A percentile compares a stretch with the other conserved stretches of the same genome.
Conservation (phyloP, 345 rosid species). For the Rhodamnia rubescens region DNA sequence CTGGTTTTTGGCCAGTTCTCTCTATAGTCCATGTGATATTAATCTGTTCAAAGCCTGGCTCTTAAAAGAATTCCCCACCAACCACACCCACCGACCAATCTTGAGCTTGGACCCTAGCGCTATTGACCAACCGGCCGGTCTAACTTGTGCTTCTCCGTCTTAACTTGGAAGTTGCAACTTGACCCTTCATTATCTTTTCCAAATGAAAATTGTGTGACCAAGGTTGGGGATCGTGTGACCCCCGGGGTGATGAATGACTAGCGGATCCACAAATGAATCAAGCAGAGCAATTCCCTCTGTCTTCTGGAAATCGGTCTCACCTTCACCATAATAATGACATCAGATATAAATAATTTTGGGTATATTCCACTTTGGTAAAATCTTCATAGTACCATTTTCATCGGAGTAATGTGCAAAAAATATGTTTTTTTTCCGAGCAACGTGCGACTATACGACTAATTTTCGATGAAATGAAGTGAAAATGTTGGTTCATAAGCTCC, state of each 20-base stretch:
- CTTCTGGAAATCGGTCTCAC: constrained; percentile 3
- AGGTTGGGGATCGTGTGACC: constrained; percentile 16
- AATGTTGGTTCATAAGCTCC: background rate
- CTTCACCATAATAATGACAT: background rate
- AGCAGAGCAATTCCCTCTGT: constrained; percentile 1
- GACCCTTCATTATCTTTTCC: background rate
- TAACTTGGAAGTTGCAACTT: background rate
- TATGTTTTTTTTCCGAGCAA: too few relatives aligned
- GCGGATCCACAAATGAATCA: constrained; percentile 14
- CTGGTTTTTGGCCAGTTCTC: background rate
- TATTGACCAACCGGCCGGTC: background rate
- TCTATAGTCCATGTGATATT: background rate
- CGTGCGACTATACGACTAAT: background rate
- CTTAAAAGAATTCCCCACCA: background rate
- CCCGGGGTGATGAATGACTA: constrained; percentile 7
- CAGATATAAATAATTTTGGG: background rate
- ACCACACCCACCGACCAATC: background rate
- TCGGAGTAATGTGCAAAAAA: background rate
- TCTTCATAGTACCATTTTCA: too few relatives aligned
- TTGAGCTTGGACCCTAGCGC: background rate
- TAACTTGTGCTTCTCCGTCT: background rate
- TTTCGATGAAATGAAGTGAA: too few relatives aligned
- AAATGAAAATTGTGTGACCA: background rate
- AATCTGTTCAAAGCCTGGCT: background rate
- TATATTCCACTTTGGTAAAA: background rate